Evolutionary conservation across 1,139 yeast species (phyloP).

Genomic region (Pichia sp.): DNA sequence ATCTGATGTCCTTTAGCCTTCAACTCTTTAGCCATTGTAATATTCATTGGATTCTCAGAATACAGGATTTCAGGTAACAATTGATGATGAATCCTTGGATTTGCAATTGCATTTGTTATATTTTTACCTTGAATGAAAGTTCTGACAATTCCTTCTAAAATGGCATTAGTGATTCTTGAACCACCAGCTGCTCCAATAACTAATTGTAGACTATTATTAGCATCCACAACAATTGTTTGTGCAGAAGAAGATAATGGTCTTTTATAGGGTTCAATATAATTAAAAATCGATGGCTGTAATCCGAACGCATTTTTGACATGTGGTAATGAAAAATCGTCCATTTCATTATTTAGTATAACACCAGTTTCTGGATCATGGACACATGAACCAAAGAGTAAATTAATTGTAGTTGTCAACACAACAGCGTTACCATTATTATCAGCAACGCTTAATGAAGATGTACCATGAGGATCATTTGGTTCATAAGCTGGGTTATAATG

Average conservation of each 20-base stretch:
- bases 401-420: conserved; percentile 85
- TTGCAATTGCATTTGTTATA: conserved; percentile 63
- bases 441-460: conserved; percentile 76
- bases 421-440: conserved; percentile 67
- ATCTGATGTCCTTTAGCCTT: conserved; percentile 29
- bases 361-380: conserved; percentile 82
- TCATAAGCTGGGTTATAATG: conserved; percentile 77
- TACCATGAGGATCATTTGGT: conserved; percentile 73
- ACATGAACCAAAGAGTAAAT: conserved; percentile 72
- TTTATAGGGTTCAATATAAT: conserved; percentile 65
- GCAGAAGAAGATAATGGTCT: conserved; percentile 82
- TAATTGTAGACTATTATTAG: conserved; percentile 47
- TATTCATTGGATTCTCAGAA: conserved; percentile 44
- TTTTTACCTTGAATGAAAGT: conserved; percentile 49
- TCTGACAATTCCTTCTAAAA: conserved; percentile 73
- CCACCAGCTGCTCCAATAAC: conserved; percentile 95
- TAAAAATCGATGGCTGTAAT: conserved; percentile 71
- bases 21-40: conserved; percentile 20
- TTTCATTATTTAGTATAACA: conserved; percentile 75
- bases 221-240: conserved; percentile 62
- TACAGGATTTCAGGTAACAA: conserved; percentile 63
- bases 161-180: conserved; percentile 77
- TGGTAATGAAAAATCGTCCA: conserved; percentile 93
- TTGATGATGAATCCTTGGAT: conserved; percentile 86
- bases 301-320: conserved; percentile 65